Evolutionary conservation across 116 monocot species (phyloP), one percentile per base, ranked within the genome.

Genomic region (Cymodocea nodosa): DNA sequence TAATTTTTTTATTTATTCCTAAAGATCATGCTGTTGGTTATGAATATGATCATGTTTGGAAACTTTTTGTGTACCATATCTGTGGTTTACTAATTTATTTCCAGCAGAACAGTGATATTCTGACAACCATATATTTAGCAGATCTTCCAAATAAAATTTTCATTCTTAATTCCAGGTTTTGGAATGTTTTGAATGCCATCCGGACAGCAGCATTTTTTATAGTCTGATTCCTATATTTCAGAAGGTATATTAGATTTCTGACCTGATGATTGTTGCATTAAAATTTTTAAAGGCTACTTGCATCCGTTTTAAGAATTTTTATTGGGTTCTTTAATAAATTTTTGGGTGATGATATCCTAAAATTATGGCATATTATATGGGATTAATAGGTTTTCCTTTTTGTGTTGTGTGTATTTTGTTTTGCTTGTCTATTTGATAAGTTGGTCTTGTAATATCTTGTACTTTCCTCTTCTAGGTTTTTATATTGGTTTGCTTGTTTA

Each of bases 161-260:
- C 44, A 44, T 44, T 44, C 5, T 44, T 8, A 44, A 44, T 44
- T 10, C 9, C 12, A 58, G 36, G 22, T 5, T 59, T 49, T 69
- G 20, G 49, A n/a, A 11, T 19, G 13, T 37, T 60, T 52, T 51
- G 56, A 50, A 16, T n/a, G 51, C 1, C 48, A 30, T 23, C 30
- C 85, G 48, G 85, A 91, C 34, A 79, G 78, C 50, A 78, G 25
- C 64, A 79, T 73, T 24, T 97, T 91, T 74, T 82, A 86, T 67
- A 69, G 80, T 23, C 78, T 97, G 20, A 85, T 91, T 73, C 97
- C 97, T 56, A 82, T 97, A 35, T 91, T 97, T 71, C 97, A 92
- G 2, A 91, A 91, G 95, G 95, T 95, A 83, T 60, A 48, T 35
- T 23, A 14, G 53, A 23, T 71, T 54, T 6, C 68, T 56, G 15